Base-by-base conservation (phyloP, 257 asterid genomes). In the Fraxinus excelsior region DNA sequence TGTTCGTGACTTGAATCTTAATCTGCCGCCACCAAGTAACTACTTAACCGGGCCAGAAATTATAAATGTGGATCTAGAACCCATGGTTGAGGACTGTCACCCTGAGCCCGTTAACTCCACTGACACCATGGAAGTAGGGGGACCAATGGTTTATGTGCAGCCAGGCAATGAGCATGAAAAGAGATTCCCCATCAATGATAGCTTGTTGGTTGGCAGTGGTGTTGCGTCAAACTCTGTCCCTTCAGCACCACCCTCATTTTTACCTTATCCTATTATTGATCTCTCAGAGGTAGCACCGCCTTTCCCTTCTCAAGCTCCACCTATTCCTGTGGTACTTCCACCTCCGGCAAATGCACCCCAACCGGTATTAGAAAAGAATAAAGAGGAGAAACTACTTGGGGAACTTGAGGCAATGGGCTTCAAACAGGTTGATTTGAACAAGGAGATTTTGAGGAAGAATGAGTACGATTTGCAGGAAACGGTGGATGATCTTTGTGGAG, bases 381-480 rank as follows among this genome's bases (percentile, higher is more conserved):
- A 79, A 7, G 99, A 95, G 89, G 83, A 83, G 82, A 58, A 74
- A 16, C 95, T 90, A 60, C 90, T 96, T 0, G 84, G 14, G 78
- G 91, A 89, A 76, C 95, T 93, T 0, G 90, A 87, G 80, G 89
- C 79, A 73, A 93, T 93, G 98, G 98, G 67, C 96, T 7, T 93
- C 91, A 81, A 84, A 78, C 70, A 90, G 77, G 79, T 86, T 60
- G 91, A 87, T 77, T 79, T 93, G 78, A 96, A 96, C 91, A 93
- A 86, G 91, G 91, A 89, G 85, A 81, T 91, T 7, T 75, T 91
- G 86, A 89, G 92, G 88, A 73, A 80, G 87, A 90, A 90, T 31
- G 86, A 85, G 76, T 96, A 96, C 37, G 88, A 90, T 71, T 58
- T 96, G 74, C 95, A 83, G 85, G 84, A 84, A 72, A 78, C 99